Evolutionary conservation across 306 rosid species (phyloP), one percentile per base, ranked within the genome.

Genomic region (Mucuna pruriens): DNA sequence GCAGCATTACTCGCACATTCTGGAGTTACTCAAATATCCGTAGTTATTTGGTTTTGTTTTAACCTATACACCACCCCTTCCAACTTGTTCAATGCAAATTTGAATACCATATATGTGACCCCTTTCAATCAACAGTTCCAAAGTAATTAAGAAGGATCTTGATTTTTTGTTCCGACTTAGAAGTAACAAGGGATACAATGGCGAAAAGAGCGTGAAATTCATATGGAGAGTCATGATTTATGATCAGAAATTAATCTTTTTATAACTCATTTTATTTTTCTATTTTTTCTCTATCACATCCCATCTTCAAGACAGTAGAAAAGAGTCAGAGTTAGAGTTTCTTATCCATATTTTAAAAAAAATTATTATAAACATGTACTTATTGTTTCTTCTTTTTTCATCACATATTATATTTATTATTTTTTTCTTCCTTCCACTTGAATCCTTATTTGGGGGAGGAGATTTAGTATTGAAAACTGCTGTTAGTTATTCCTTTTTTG

Each of bases 401-500:
- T 20, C 3, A 1, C 31, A 29, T 29, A 1, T 29, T 29, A 29
- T 29, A 29, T 29, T 29, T 38, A 38, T 38, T 38, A 12, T 13
- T 45, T 45, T 13, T 1, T 3, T 45, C 4, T 2, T 49, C 4
- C 1, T 16, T 0, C 7, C 7, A 38, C 1, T 9, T 38, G 9
- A 6, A 4, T 38, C 42, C 42, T 5, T 38, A 38, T 38, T 38
- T 38, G 6, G 42, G 8, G 7, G 42, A 38, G 7, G 42, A 38
- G 9, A 9, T 38, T 38, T 38, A 38, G 7, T 6, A 38, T 38
- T 5, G 42, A 6, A 38, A 38, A 38, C 29, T 65, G 31, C 0
- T 62, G 72, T 23, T 61, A n/a, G 72, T 77, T 76, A 31, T 76
- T 45, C 63, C 34, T 42, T 25, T 22, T 44, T 73, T 19, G 49